Evolutionary conservation across 2,329 filamentous ascomycete species (phyloP), one percentile per base, ranked within the genome.

Genomic region (Neofusicoccum kwambonambiense): DNA sequence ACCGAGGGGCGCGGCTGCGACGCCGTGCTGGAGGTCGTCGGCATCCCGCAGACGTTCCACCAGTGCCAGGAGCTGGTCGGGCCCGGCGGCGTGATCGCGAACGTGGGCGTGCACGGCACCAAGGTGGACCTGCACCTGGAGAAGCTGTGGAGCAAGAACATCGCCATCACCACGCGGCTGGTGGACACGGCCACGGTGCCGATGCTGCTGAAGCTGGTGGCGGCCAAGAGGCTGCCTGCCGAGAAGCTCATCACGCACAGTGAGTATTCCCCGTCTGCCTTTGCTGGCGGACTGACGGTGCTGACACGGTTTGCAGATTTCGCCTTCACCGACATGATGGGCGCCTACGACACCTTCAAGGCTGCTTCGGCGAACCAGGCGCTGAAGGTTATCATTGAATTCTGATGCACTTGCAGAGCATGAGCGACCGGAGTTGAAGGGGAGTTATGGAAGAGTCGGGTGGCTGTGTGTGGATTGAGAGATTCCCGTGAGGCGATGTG

Each of bases 41-140:
- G 85, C 1, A 75, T 84, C 8, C 82, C 83, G 0, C 77, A 77
- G 0, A 86, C 82, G 0, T 86, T 87, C 69, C 77, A 82, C 15
- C 73, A 86, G 47, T 83, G 81, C 61, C 84, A 87, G 71, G 75
- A 81, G 7, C 69, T 88, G 27, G 78, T 87, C 9, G 84, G 82
- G 0, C 75, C 81, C 0, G 85, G 84, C 1, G 85, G 84, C 3
- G 75, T 77, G 0, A 81, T 87, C 67, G 85, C 84, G 3, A 87
- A 87, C 69, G 79, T 87, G 2, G 85, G 85, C 8, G 85, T 87
- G 6, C 84, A 87, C 68, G 85, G 85, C 0, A 79, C 75, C n/a
- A 81, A 80, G 52, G 84, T 81, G 0, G 76, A 82, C 63, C 72
- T 87, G 45, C 79, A 84, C 44, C 75, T 87, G 13, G 81, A 87